Conservation (phyloP, 495 filamentous ascomycete species). For the Penicillium ochrochloron region DNA sequence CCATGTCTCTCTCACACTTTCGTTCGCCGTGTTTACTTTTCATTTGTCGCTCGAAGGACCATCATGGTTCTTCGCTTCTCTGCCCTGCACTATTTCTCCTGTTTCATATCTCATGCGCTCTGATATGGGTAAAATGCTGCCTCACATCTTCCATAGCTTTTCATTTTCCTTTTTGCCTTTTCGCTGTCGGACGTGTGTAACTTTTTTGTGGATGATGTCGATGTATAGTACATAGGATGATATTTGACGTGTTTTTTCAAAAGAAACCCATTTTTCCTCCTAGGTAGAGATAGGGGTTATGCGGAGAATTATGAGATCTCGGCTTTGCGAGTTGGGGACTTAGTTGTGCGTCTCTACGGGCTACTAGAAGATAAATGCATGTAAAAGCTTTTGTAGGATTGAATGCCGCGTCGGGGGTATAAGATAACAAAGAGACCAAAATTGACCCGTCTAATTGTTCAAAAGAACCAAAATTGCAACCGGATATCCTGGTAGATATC, state of each 20-base stretch:
- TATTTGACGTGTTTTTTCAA: background rate
- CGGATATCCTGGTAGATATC: background rate
- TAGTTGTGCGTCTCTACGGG: background rate
- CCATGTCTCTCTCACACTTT: conserved; percentile 14
- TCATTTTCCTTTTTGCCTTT: conserved; percentile 7
- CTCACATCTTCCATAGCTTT: conserved; percentile 11
- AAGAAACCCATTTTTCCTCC: too few species aligned
- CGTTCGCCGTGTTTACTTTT: conserved; percentile 11
- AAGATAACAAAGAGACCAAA: background rate
- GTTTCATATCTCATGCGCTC: conserved; percentile 13
- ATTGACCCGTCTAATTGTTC: background rate
- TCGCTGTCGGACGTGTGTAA: background rate
- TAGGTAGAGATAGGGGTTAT: too few species aligned
- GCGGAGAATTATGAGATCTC: too few species aligned
- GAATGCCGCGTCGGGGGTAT: background rate
- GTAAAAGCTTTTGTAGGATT: background rate
- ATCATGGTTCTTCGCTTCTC: background rate
- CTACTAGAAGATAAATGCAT: background rate
- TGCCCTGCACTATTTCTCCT: background rate
- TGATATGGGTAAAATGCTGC: background rate
- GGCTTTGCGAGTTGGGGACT: too few species aligned
- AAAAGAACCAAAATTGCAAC: background rate
- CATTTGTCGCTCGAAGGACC: conserved; percentile 15
- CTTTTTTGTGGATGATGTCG: background rate
- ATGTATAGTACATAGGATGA: conserved; percentile 2